A percentile compares a stretch with the other conserved stretches of the same genome.
phyloP scores from a whole-genome alignment of 805 yeast genomes.

The Schizosaccharomyces cryophilus region DNA sequence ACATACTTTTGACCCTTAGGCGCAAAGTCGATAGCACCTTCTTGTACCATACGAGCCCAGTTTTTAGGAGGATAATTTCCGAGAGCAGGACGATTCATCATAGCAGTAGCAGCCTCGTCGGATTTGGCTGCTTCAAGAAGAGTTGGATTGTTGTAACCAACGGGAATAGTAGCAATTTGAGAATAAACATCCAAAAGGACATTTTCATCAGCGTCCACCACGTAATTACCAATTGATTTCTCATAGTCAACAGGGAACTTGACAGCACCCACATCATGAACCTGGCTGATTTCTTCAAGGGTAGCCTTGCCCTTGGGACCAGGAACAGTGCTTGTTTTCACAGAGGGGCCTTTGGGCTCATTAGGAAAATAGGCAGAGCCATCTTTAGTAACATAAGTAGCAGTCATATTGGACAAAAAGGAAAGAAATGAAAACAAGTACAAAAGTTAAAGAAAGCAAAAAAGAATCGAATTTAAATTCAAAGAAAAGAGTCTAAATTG shows the following conservation, averaged over 20 bases:
- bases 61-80: constrained; percentile 60
- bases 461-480: not conserved
- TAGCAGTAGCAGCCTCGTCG: constrained; percentile 43
- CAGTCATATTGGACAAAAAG: not conserved
- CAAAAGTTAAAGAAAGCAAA: not conserved
- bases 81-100: constrained; percentile 63
- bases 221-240: constrained; percentile 55
- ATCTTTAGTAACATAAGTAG: not conserved
- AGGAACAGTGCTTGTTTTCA: constrained; percentile 36
- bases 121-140: constrained; percentile 43
- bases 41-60: constrained; percentile 22
- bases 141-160: constrained; percentile 69
- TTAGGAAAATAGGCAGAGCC: constrained; percentile 32
- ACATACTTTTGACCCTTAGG: constrained; percentile 53
- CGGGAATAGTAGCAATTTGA: constrained; percentile 64
- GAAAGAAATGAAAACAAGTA: not conserved
- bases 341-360: constrained; percentile 53
- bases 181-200: constrained; percentile 48
- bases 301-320: constrained; percentile 44
- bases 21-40: constrained; percentile 44
- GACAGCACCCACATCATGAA: constrained; percentile 23
- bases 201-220: constrained; percentile 64
- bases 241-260: constrained; percentile 56
- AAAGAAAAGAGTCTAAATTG: not conserved
- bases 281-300: constrained; percentile 14